phyloP scores from a whole-genome alignment of 2,329 filamentous ascomycete genomes.

The Trichoderma gracile region DNA sequence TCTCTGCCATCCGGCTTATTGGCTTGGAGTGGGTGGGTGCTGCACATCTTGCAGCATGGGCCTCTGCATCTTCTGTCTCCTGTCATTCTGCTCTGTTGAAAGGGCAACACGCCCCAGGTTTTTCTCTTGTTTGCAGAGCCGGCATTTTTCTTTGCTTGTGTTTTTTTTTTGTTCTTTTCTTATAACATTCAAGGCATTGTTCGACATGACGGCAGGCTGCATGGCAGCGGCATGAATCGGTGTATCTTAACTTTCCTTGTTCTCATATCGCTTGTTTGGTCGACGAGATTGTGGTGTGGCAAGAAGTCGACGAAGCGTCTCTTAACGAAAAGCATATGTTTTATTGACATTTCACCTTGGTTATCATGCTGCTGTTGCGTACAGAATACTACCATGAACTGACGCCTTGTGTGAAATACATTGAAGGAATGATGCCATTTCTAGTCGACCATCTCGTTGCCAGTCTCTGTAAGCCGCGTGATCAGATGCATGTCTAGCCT shows the following conservation, averaged over 20 bases:
- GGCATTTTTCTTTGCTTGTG: conserved; percentile 10
- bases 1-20: neutral
- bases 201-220: conserved; percentile 16
- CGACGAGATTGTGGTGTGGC: neutral
- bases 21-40: conserved; percentile 9
- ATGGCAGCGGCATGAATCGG: conserved; percentile 13
- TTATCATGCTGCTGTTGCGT: neutral
- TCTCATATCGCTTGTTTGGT: neutral
- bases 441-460: neutral
- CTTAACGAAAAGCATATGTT: conserved; percentile 7
- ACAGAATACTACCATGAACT: conserved; percentile 4
- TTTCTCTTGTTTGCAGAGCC: conserved; percentile 15
- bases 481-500: neutral
- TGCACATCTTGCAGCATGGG: conserved; percentile 16
- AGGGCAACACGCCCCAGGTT: neutral
- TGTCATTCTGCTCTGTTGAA: neutral
- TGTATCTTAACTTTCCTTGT: neutral
- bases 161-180: neutral
- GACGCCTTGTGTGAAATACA: neutral
- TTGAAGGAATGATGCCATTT: neutral
- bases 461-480: conserved; percentile 2
- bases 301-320: conserved; percentile 5
- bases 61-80: neutral
- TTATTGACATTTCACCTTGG: neutral
- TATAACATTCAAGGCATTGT: conserved; percentile 5